Evolutionary conservation across 2,329 filamentous ascomycete species (phyloP).

Genomic region (Tympanopsis confertula): DNA sequence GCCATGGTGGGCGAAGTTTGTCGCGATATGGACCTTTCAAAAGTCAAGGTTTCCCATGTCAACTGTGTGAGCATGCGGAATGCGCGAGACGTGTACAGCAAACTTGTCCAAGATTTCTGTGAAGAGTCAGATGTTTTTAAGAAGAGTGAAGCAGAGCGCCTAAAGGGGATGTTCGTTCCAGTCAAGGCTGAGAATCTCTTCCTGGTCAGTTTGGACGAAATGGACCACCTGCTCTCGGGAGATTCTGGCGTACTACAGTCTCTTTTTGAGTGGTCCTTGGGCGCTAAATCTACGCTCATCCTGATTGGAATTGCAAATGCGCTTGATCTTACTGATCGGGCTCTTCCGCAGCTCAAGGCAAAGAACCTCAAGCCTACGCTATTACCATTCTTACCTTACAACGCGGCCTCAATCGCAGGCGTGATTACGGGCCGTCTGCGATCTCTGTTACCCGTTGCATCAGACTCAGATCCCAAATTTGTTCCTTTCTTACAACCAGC

Average conservation of each 20-base stretch:
- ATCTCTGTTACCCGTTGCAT: conserved; percentile 29
- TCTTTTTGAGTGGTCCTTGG: conserved; percentile 57
- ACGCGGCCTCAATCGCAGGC: conserved; percentile 47
- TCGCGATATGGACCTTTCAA: conserved; percentile 26
- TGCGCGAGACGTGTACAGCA: conserved; percentile 45
- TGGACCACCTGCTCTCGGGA: conserved; percentile 52
- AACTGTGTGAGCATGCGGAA: conserved; percentile 58
- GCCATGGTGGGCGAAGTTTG: conserved; percentile 52
- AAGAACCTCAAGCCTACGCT: conserved; percentile 52
- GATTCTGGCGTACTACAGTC: conserved; percentile 54
- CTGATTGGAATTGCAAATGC: conserved; percentile 60
- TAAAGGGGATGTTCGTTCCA: conserved; percentile 41
- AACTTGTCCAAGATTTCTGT: conserved; percentile 43
- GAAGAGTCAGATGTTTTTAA: conserved; percentile 28
- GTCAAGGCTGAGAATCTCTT: conserved; percentile 26
- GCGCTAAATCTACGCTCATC: conserved; percentile 43
- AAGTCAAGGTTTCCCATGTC: conserved; percentile 41
- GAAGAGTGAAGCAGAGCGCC: conserved; percentile 18
- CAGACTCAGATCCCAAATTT: conserved; percentile 22
- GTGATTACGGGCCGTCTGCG: conserved; percentile 52
- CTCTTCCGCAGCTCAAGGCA: conserved; percentile 53
- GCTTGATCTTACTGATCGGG: conserved; percentile 56
- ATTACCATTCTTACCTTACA: conserved; percentile 57
- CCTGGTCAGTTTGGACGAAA: conserved; percentile 55
- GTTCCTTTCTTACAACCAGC: conserved; percentile 55